Evolutionary conservation across 495 filamentous ascomycete genomes (phyloP).

Genomic region (Aspergillus kassunensis): DNA sequence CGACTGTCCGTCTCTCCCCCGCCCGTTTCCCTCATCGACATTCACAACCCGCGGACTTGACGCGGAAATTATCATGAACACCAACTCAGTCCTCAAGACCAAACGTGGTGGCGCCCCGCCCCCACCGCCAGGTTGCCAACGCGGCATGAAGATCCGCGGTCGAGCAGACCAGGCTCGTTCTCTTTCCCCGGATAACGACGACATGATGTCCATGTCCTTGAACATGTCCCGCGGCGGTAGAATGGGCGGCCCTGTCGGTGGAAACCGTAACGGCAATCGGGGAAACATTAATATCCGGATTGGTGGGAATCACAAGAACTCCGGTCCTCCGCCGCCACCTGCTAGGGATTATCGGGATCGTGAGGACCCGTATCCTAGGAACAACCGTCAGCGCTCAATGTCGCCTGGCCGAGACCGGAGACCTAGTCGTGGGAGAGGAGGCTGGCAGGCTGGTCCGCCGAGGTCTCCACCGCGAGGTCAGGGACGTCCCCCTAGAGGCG

Average conservation of each 20-base stretch:
- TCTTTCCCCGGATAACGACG: constrained; percentile 26
- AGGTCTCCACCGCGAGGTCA: too few relatives aligned
- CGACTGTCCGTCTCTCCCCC: constrained; percentile 36
- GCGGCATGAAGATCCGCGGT: constrained; percentile 26
- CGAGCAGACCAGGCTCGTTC: constrained; percentile 20
- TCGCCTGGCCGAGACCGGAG: constrained; percentile 17
- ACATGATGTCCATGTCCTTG: constrained; percentile 21
- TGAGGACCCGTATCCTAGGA: constrained; percentile 15
- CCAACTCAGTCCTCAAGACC: constrained; percentile 23
- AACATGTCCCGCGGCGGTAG: constrained; percentile 12
- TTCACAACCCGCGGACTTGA: constrained; percentile 36
- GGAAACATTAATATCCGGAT: constrained; percentile 32
- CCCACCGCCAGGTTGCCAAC: constrained; percentile 11
- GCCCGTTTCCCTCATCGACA: constrained; percentile 24
- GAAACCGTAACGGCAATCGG: constrained; percentile 19
- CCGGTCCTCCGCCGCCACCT: constrained; percentile 1
- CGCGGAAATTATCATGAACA: constrained; percentile 33
- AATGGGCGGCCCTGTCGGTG: constrained; percentile 12
- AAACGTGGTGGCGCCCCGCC: constrained; percentile 5
- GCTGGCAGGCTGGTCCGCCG: constrained; percentile 18
- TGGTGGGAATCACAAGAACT: constrained; percentile 8
- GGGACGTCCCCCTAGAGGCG: background rate
- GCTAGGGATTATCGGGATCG: constrained; percentile 19
- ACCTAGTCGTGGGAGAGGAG: constrained; percentile 17
- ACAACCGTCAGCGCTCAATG: constrained; percentile 25